Percentiles rank a stretch among this genome's conserved stretches.
These are phyloP conservation scores for Striga asiatica DNA, from an alignment of 257 asterid genomes.

Conservation along the genomic window DNA sequence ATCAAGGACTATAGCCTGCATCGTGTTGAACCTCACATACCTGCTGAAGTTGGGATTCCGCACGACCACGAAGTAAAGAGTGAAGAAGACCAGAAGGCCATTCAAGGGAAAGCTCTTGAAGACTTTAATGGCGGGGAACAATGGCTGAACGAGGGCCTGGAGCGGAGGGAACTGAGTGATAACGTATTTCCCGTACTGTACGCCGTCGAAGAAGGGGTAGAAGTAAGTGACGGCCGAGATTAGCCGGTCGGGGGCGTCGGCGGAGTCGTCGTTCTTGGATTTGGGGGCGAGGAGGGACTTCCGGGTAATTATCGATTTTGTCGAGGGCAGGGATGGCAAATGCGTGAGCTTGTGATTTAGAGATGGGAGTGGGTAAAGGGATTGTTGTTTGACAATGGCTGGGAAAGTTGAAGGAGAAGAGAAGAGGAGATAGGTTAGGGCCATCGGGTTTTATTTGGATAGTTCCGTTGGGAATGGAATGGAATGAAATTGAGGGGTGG, in stretches of 20 bases:
- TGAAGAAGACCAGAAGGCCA: slow-evolving; percentile 60
- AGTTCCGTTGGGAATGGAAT: too few species aligned
- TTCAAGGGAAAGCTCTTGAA: slow-evolving; percentile 88
- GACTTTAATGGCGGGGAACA: slow-evolving; percentile 74
- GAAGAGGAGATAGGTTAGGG: slow-evolving; percentile 30
- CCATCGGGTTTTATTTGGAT: too few species aligned
- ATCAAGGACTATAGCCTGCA: slow-evolving; percentile 97
- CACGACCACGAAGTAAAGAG: slow-evolving; percentile 80
- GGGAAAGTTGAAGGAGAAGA: slow-evolving; percentile 18
- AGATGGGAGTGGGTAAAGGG: slow-evolving; percentile 17
- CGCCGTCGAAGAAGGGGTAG: slow-evolving; percentile 92
- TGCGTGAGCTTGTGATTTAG: not conserved
- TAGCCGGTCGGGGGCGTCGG: not conserved
- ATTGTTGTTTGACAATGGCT: slow-evolving; percentile 1
- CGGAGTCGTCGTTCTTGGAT: not conserved
- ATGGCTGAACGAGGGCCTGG: slow-evolving; percentile 59
- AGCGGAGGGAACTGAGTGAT: slow-evolving; percentile 71
- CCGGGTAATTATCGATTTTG: slow-evolving; percentile 10
- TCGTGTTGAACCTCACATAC: slow-evolving; percentile 87
- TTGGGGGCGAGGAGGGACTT: slow-evolving; percentile 11
- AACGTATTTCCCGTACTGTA: slow-evolving; percentile 81
- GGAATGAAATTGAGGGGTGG: too few species aligned
- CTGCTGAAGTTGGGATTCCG: slow-evolving; percentile 83
- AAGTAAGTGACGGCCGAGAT: slow-evolving; percentile 36
- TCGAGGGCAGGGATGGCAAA: slow-evolving; percentile 19